A percentile compares a stretch with the other conserved stretches of the same genome.
These are phyloP conservation scores for Colletotrichum sp. DNA, from an alignment of 2,329 filamentous ascomycete species.

Conservation along the genomic window DNA sequence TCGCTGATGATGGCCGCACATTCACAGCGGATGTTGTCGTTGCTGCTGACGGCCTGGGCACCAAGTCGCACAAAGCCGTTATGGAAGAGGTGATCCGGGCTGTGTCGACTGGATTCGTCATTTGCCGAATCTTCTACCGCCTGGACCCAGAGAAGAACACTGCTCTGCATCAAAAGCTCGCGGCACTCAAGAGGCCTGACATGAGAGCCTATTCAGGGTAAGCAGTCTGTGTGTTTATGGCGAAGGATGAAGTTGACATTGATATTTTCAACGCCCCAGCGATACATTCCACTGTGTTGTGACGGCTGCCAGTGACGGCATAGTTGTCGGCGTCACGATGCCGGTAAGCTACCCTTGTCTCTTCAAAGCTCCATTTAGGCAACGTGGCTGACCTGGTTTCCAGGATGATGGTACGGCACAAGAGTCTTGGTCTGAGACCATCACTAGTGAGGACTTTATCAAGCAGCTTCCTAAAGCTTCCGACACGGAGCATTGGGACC, in stretches of 20 bases:
- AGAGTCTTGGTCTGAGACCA: background rate
- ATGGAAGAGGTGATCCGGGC: background rate
- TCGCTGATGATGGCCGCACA: background rate
- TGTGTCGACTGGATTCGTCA: background rate
- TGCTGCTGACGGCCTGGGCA: background rate
- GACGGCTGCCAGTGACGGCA: background rate
- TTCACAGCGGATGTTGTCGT: background rate
- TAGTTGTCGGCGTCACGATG: background rate
- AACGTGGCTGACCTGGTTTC: background rate
- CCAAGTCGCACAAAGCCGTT: background rate
- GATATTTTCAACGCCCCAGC: background rate
- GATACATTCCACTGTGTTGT: background rate
- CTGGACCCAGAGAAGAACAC: background rate
- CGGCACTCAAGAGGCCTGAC: background rate
- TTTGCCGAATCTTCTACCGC: background rate
- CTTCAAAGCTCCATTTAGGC: rapidly evolving
- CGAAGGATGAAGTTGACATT: background rate
- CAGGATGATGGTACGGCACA: background rate
- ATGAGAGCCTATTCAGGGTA: background rate
- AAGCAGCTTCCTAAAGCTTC: background rate
- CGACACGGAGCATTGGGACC: background rate
- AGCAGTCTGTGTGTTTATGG: background rate
- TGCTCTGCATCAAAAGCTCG: background rate
- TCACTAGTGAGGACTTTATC: background rate
- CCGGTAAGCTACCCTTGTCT: background rate